These are phyloP conservation scores for Yarrowia phangngaensis DNA, from an alignment of 805 yeast genomes.

Conservation along the genomic window DNA sequence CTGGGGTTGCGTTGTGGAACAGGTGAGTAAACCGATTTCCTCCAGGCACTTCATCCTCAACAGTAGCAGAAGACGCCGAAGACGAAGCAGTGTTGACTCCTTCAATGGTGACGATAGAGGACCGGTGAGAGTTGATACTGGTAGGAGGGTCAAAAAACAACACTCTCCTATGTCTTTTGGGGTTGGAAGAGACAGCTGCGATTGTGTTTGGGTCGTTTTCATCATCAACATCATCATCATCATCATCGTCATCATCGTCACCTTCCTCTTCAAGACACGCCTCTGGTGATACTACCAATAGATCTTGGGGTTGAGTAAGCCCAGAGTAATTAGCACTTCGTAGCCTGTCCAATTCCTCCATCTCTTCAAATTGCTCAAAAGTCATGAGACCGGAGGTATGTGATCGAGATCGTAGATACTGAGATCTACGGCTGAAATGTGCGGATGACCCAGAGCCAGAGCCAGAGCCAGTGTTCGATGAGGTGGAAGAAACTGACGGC, in stretches of 20 bases:
- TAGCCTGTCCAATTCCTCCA: conserved; percentile 21
- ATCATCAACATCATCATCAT: no score
- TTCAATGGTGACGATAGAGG: conserved; percentile 6
- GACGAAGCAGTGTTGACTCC: not conserved
- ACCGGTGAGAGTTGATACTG: conserved; percentile 2
- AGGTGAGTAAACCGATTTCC: conserved; percentile 13
- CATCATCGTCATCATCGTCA: no score
- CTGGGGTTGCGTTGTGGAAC: conserved; percentile 5
- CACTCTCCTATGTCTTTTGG: no score
- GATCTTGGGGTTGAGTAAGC: not conserved
- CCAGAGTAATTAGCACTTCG: conserved; percentile 13
- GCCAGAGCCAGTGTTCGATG: conserved; percentile 5
- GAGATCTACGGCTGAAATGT: conserved; percentile 13
- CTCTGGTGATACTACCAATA: no score
- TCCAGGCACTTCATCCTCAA: conserved; percentile 4
- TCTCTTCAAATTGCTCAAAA: conserved; percentile 13
- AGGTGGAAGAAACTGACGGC: conserved; percentile 6
- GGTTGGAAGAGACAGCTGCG: no score
- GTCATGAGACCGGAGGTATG: conserved; percentile 8
- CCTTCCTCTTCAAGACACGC: no score
- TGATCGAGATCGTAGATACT: conserved; percentile 15
- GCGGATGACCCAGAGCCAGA: no score
- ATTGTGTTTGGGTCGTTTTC: no score
- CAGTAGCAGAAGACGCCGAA: not conserved
- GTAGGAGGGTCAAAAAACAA: conserved; percentile 8